A percentile compares a stretch with the other conserved stretches of the same genome.
Conservation (phyloP, 2,329 filamentous ascomycete genomes). For the Paecilomyces sp. region DNA sequence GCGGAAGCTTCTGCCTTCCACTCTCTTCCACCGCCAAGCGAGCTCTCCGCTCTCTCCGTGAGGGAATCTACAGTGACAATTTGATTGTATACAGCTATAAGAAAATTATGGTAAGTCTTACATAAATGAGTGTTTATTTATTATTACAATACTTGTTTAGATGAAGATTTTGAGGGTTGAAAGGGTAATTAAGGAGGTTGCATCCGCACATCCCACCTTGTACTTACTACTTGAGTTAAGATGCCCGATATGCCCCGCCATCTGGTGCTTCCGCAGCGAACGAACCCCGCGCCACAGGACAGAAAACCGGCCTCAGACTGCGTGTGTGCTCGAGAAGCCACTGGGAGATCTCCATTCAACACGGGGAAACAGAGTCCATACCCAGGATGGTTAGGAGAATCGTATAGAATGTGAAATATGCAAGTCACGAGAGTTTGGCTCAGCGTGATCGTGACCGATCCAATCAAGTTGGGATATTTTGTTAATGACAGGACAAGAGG, state of each 20-base stretch:
- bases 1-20: constrained; percentile 5
- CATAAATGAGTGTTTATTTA: no score
- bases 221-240: background rate
- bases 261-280: background rate
- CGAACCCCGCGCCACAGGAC: background rate
- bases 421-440: background rate
- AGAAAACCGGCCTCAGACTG: background rate
- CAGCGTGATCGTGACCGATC: background rate
- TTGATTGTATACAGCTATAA: no score
- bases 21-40: constrained; percentile 2
- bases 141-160: no score
- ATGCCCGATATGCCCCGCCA: background rate
- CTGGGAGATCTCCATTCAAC: background rate
- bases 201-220: background rate
- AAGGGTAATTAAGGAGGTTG: background rate
- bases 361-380: background rate
- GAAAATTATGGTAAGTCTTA: no score
- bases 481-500: background rate
- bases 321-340: background rate
- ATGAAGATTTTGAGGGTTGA: no score
- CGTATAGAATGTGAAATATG: background rate
- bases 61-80: background rate
- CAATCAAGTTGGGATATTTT: background rate
- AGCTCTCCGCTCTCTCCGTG: background rate
- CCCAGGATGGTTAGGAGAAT: background rate